Percentiles rank a stretch among this genome's conserved stretches.
These are phyloP conservation scores for Colletotrichum kahawae DNA, from an alignment of 2,329 filamentous ascomycete species.

Conservation along the genomic window DNA sequence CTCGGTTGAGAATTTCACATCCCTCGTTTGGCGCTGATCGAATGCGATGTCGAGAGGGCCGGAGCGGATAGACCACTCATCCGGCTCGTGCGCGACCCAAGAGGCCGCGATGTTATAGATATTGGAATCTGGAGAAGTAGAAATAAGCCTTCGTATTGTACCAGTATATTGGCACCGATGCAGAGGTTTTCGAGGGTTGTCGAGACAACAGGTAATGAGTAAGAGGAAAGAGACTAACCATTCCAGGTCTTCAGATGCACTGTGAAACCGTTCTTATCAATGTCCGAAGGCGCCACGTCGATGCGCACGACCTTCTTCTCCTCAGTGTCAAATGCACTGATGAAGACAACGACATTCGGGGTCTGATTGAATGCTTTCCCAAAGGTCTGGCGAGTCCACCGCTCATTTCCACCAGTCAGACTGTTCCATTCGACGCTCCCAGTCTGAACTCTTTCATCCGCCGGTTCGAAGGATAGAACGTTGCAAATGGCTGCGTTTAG, in stretches of 20 bases:
- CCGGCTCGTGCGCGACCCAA: background rate
- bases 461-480: background rate
- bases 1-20: accelerated
- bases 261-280: background rate
- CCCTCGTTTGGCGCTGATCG: background rate
- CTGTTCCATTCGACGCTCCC: background rate
- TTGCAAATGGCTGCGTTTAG: background rate
- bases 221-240: background rate
- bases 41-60: background rate
- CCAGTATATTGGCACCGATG: no score
- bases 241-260: background rate
- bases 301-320: background rate
- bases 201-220: no score
- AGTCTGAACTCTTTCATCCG: background rate
- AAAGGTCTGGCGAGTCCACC: background rate
- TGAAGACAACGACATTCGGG: background rate
- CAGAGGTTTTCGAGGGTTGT: no score
- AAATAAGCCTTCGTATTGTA: no score
- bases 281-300: background rate
- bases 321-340: background rate
- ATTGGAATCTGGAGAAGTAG: no score
- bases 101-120: background rate
- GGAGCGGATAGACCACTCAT: background rate
- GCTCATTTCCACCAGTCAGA: background rate
- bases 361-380: background rate